A percentile compares a stretch with the other conserved stretches of the same genome.
Conservation (phyloP, 148 eudicot species). For the Oxyria digyna region DNA sequence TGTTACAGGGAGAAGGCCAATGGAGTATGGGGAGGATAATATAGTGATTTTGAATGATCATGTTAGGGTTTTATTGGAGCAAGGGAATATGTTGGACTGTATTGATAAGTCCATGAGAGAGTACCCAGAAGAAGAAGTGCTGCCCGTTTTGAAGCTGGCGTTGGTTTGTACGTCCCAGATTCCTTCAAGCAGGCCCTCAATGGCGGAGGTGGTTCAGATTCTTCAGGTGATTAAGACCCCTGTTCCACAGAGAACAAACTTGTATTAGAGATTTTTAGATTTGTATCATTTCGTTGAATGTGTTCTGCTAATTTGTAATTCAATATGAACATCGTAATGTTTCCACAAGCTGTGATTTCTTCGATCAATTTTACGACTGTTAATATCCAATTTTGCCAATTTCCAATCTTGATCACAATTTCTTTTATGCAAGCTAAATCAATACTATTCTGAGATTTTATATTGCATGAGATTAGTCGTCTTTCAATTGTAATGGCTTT, state of each 20-base stretch:
- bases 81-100: slow-evolving; percentile 71
- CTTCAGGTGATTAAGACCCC: slow-evolving; percentile 89
- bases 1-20: slow-evolving; percentile 70
- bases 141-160: slow-evolving; percentile 80
- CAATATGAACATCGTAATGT: neutral
- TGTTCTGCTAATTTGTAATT: neutral
- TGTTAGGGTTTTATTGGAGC: slow-evolving; percentile 65
- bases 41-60: slow-evolving; percentile 66
- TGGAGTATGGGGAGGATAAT: slow-evolving; percentile 84
- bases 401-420: neutral
- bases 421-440: too few relatives aligned
- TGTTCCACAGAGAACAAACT: slow-evolving; percentile 45
- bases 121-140: slow-evolving; percentile 83
- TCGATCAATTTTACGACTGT: neutral
- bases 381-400: neutral
- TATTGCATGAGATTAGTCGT: neutral
- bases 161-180: slow-evolving; percentile 94
- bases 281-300: neutral
- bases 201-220: slow-evolving; percentile 92
- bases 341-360: neutral
- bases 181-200: slow-evolving; percentile 92
- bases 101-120: slow-evolving; percentile 63
- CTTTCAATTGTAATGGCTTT: neutral
- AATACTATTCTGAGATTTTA: too few relatives aligned
- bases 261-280: slow-evolving; percentile 13